Percentiles rank a stretch among this genome's conserved stretches.
Conservation (phyloP, 345 rosid genomes). For the Luvunga scandens region DNA sequence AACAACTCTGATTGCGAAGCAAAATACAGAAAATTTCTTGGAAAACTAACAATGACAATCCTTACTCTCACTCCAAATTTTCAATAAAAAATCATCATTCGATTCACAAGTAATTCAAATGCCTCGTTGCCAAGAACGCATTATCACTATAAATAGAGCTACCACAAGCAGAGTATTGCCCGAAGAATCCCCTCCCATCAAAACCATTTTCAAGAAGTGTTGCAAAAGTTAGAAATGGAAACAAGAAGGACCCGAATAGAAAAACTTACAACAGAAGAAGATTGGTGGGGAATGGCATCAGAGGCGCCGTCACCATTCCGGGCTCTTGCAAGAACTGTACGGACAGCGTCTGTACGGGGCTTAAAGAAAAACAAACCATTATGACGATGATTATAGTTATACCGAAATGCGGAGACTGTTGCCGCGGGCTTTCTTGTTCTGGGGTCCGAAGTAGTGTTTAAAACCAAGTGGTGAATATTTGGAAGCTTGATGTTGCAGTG, state of each 20-base stretch:
- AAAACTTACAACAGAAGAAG: conserved; percentile 51
- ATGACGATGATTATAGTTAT: conserved; percentile 14
- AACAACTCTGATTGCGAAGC: background rate
- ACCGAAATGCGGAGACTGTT: conserved; percentile 19
- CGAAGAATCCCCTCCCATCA: background rate
- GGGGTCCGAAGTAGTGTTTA: conserved; percentile 23
- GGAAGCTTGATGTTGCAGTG: conserved; percentile 29
- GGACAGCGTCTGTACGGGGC: conserved; percentile 20
- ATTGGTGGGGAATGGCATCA: conserved; percentile 29
- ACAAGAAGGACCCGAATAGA: background rate
- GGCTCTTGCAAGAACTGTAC: conserved; percentile 28
- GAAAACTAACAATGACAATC: background rate
- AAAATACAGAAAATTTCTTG: background rate
- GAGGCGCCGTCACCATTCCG: conserved; percentile 33
- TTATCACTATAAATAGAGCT: background rate
- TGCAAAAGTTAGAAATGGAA: background rate
- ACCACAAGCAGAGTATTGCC: background rate
- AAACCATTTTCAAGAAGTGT: background rate
- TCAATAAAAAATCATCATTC: background rate
- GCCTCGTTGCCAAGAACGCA: background rate
- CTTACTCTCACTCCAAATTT: background rate
- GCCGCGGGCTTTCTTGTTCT: conserved; percentile 25
- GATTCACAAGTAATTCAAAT: background rate
- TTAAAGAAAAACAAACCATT: conserved; percentile 16
- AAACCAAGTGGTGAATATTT: conserved; percentile 20